phyloP scores from a whole-genome alignment of 2,329 filamentous ascomycete species.

The Claviceps sp. region DNA sequence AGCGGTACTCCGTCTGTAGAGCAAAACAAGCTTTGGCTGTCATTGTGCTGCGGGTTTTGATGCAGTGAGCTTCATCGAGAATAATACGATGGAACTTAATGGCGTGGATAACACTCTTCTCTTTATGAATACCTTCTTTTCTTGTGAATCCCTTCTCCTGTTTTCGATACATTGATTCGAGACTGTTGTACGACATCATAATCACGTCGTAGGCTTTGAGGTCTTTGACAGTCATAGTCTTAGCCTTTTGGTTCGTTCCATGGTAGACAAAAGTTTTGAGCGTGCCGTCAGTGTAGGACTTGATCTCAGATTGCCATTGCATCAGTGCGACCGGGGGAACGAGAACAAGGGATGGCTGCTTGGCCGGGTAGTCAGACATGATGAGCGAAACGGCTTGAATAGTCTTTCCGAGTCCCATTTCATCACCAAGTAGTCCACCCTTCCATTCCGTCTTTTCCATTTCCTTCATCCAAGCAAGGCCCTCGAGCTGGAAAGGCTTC shows the following conservation, averaged over 20 bases:
- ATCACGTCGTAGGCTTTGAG: constrained; percentile 81
- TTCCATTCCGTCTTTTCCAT: constrained; percentile 81
- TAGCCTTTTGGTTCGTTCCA: constrained; percentile 71
- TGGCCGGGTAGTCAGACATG: constrained; percentile 90
- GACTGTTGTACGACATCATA: constrained; percentile 88
- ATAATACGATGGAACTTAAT: constrained; percentile 85
- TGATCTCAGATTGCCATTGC: constrained; percentile 83
- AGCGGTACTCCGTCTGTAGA: constrained; percentile 75
- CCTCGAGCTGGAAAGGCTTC: constrained; percentile 89
- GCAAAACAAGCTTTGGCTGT: constrained; percentile 94
- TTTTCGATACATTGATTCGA: constrained; percentile 87
- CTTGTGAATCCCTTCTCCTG: constrained; percentile 83
- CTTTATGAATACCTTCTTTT: constrained; percentile 67
- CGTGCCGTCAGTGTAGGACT: constrained; percentile 70
- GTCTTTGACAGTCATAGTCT: constrained; percentile 60
- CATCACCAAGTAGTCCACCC: constrained; percentile 84
- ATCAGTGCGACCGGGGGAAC: constrained; percentile 89
- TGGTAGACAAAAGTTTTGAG: constrained; percentile 88
- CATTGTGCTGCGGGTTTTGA: constrained; percentile 80
- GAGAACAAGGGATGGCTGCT: constrained; percentile 70
- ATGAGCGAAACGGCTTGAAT: constrained; percentile 96
- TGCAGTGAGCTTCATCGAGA: constrained; percentile 89
- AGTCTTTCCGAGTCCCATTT: constrained; percentile 98
- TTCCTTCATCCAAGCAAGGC: constrained; percentile 82
- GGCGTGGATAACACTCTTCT: constrained; percentile 66